Percentiles rank a stretch among this genome's conserved stretches.
These are phyloP conservation scores for Singerocomus rubriflavus DNA, from an alignment of 1,284 basidiomycete species.

Conservation along the genomic window DNA sequence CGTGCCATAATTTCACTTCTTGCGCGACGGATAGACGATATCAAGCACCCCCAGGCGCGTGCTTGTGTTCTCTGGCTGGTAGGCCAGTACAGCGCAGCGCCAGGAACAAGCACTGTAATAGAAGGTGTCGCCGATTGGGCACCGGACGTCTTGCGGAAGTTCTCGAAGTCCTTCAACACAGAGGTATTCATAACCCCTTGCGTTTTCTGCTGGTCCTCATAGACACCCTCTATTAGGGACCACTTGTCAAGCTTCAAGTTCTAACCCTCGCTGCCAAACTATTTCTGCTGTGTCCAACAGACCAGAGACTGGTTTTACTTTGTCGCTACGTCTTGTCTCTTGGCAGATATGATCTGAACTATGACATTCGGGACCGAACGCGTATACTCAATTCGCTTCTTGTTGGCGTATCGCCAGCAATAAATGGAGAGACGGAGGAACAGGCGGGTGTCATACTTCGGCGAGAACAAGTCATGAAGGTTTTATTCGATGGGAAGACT, in stretches of 20 bases:
- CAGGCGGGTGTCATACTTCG: slow-evolving; percentile 74
- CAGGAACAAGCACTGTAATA: slow-evolving; percentile 36
- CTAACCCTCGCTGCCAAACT: slow-evolving; percentile 84
- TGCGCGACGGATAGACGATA: slow-evolving; percentile 71
- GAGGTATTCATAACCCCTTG: slow-evolving; percentile 50
- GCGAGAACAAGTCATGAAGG: slow-evolving; percentile 74
- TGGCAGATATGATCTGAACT: slow-evolving; percentile 84
- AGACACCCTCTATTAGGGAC: slow-evolving; percentile 40
- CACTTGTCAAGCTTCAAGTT: slow-evolving; percentile 76
- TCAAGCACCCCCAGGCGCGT: slow-evolving; percentile 73
- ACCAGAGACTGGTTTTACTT: slow-evolving; percentile 51
- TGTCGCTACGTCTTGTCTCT: slow-evolving; percentile 75
- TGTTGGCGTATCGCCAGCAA: slow-evolving; percentile 36
- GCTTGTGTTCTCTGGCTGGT: slow-evolving; percentile 90
- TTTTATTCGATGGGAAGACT: slow-evolving; percentile 75
- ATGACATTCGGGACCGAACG: slow-evolving; percentile 86
- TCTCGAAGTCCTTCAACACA: slow-evolving; percentile 65
- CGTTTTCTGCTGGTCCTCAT: not conserved
- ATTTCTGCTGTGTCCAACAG: slow-evolving; percentile 61
- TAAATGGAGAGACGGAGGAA: slow-evolving; percentile 31
- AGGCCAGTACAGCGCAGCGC: slow-evolving; percentile 70
- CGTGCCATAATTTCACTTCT: slow-evolving; percentile 72
- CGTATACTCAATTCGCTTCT: slow-evolving; percentile 77
- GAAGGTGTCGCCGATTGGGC: slow-evolving; percentile 68
- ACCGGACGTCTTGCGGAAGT: slow-evolving; percentile 79